Conservation (phyloP, 192 early-diverging fungal genomes). For the Entomortierella lignicola region DNA sequence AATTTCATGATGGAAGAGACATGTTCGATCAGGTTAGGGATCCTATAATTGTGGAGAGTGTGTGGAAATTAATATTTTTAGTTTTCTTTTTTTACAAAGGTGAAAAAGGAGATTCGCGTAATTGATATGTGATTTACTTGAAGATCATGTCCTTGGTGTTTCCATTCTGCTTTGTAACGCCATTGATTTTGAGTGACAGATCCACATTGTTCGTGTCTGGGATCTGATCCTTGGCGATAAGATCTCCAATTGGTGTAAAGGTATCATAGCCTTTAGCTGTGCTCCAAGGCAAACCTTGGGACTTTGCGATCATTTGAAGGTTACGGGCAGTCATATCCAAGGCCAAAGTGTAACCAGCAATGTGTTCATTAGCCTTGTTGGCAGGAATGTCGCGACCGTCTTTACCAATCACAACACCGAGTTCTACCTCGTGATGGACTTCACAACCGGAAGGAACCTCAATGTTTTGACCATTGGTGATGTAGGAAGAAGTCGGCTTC, state of each 20-base stretch:
- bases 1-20: slow-evolving; percentile 90
- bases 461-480: slow-evolving; percentile 73
- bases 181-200: slow-evolving; percentile 84
- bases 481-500: slow-evolving; percentile 89
- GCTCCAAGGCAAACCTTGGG: slow-evolving; percentile 89
- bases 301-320: slow-evolving; percentile 86
- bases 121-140: too few species aligned
- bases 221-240: slow-evolving; percentile 79
- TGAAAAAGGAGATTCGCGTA: too few species aligned
- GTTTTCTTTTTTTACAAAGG: too few species aligned
- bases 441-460: slow-evolving; percentile 82
- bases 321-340: slow-evolving; percentile 95
- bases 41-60: slow-evolving; percentile 55
- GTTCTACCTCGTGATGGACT: slow-evolving; percentile 95
- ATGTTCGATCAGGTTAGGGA: slow-evolving; percentile 83
- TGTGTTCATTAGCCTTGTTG: slow-evolving; percentile 68
- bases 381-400: slow-evolving; percentile 77
- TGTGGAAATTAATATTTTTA: too few species aligned
- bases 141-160: slow-evolving; percentile 94
- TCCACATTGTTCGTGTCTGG: slow-evolving; percentile 79
- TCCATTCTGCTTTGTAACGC: slow-evolving; percentile 83
- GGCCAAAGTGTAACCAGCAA: slow-evolving; percentile 86
- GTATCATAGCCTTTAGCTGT: slow-evolving; percentile 96
- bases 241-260: slow-evolving; percentile 89
- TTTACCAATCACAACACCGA: slow-evolving; percentile 91